Percentiles rank a stretch among this genome's conserved stretches.
phyloP scores from a whole-genome alignment of 2,329 filamentous ascomycete genomes.

The Periconia digitata region DNA sequence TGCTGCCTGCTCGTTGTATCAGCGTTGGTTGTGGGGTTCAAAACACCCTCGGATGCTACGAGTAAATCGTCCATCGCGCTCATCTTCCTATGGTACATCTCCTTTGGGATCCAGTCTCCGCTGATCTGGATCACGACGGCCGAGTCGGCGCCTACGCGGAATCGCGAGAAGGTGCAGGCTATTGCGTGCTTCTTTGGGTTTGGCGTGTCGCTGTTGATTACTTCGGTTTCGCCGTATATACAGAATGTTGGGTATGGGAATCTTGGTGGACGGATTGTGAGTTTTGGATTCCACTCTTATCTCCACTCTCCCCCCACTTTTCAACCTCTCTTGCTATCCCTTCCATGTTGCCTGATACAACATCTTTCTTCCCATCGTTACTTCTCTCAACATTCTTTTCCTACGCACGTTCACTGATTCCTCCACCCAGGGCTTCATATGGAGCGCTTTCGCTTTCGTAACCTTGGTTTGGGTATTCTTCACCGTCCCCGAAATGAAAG shows the following conservation, averaged over 20 bases:
- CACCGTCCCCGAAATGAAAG: conserved; percentile 21
- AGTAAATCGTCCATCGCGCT: conserved; percentile 9
- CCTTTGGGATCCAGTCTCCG: conserved; percentile 11
- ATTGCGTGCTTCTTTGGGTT: conserved; percentile 30
- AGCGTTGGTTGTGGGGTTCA: conserved; percentile 2
- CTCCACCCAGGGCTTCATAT: conserved; percentile 18
- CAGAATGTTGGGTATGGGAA: conserved; percentile 26
- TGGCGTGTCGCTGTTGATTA: conserved; percentile 25
- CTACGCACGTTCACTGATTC: neutral
- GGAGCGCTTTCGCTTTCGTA: conserved; percentile 21
- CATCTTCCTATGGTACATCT: conserved; percentile 12
- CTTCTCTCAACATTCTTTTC: neutral
- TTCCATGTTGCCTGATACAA: too few relatives aligned
- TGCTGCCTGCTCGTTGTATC: conserved; percentile 6
- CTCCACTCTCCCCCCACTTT: neutral
- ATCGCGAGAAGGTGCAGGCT: conserved; percentile 32
- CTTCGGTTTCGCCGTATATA: conserved; percentile 34
- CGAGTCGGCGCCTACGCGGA: conserved; percentile 26
- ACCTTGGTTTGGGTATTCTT: conserved; percentile 25
- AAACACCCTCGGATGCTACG: neutral
- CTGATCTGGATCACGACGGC: conserved; percentile 31
- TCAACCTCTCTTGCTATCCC: too few relatives aligned
- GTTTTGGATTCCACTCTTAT: neutral
- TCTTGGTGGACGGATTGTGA: conserved; percentile 21
- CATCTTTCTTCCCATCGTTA: too few relatives aligned